Evolutionary conservation across 306 rosid species (phyloP), one percentile per base, ranked within the genome.

Genomic region (Castanea mollissima): DNA sequence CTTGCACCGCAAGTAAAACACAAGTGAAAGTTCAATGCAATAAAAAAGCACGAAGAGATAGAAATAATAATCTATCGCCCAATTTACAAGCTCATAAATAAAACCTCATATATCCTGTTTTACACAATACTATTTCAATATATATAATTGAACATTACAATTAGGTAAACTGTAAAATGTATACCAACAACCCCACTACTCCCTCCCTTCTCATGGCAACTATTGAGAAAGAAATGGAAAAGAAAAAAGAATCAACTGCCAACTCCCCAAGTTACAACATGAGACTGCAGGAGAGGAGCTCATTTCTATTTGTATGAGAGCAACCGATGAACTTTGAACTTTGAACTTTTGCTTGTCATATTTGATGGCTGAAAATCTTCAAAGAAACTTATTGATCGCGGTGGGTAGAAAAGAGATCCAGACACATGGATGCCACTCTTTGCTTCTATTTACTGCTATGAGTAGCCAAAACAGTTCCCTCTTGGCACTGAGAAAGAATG

Each of bases 401-500:
- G 73, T 5, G 73, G 83, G 75, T 3, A 49, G 65, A 59, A 80
- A 79, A 59, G 76, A 81, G 88, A 86, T 80, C 83, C 77, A 76
- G 71, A 83, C 78, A 84, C 76, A 85, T 76, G 76, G 71, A 67
- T 78, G 80, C 82, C 84, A 58, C 63, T 25, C 58, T 76, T 51
- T 71, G 65, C 82, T 52, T 73, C 10, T 54, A 55, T 79, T 81
- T 41, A 78, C 80, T 31, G 69, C 23, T 74, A 74, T 79, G 80
- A 63, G 75, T 75, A 82, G 81, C 87, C 90, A 31, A 80, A 80
- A 59, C 71, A 71, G 31, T 51, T 74, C 83, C 83, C 80, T 64
- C 52, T 79, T 82, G 58, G 87, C 81, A 27, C 27, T 74, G 77
- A 78, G 86, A 82, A 59, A 75, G 58, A 77, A 85, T 58, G 85